Base-by-base conservation (phyloP, 768 basidiomycete genomes). In the Naematelia encephala region DNA sequence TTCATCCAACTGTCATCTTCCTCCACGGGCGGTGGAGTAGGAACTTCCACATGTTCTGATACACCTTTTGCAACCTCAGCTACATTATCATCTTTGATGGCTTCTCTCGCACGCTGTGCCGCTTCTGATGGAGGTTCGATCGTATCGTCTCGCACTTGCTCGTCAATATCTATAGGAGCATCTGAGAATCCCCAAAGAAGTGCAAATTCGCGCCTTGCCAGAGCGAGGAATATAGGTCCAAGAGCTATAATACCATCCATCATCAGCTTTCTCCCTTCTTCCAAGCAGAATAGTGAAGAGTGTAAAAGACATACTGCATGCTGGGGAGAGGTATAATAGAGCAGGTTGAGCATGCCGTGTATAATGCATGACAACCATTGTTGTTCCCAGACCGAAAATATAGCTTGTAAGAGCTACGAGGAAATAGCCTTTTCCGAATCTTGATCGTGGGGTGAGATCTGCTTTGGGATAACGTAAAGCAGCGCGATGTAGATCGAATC, bases 301-400 rank as follows among this genome's bases (percentile, higher is more conserved):
- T 43, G 21, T 22, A 12, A 5, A 14, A 3, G 16, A 74, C 75
- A 68, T 46, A 77, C 77, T 66, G 53, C 73, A 77, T 5, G 75
- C 73, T 0, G 76, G 75, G 43, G 87, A 88, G 62, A 99, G 82
- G 78, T 97, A 99, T 46, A 99, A 80, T 55, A 99, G 78, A 1
- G 94, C 94, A 0, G 94, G 94, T 68, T 99, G 94, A 2, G 89
- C 91, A 5, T 81, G 82, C 28, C 81, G 80, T 66, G 85, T 86
- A 42, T 78, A 70, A 70, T 94, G 89, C 91, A 96, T 91, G 22
- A 93, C 88, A 0, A 75, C 69, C 84, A 96, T 90, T 5, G 93
- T 93, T 13, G 80, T 81, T 16, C 80, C 76, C 28, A 97, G 82
- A 1, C 90, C 92, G 30, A 80, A 56, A 21, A 87, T 78, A 77